Percentiles rank a stretch among this genome's conserved stretches.
Evolutionary conservation across 306 rosid species (phyloP).

Genomic region (Prosopis cineraria): DNA sequence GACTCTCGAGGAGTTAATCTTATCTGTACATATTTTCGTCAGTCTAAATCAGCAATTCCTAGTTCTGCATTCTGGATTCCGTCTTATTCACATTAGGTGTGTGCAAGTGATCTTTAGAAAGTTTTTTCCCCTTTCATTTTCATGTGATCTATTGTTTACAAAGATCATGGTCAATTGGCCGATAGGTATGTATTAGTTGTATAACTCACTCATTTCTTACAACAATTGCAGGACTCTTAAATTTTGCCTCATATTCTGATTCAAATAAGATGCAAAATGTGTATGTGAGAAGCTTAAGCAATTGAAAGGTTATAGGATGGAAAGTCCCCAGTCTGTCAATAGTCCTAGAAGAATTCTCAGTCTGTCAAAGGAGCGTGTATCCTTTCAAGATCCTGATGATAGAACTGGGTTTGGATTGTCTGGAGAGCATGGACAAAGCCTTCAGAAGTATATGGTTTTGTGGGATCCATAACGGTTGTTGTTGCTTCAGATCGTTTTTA

Average conservation of each 20-base stretch:
- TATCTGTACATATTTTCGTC: too few species aligned
- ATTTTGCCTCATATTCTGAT: not conserved
- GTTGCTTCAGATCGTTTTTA: conserved; percentile 66
- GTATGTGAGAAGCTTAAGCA: not conserved
- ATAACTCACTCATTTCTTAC: not conserved
- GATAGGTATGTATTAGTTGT: too few species aligned
- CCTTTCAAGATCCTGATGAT: conserved; percentile 51
- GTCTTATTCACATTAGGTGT: too few species aligned
- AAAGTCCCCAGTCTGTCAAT: conserved; percentile 70
- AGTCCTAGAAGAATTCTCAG: conserved; percentile 86
- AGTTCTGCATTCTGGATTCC: too few species aligned
- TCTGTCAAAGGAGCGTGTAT: conserved; percentile 57
- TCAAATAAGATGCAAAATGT: not conserved
- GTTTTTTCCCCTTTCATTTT: too few species aligned
- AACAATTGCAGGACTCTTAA: not conserved
- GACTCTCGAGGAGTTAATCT: too few species aligned
- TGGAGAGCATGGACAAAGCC: conserved; percentile 82
- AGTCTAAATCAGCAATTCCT: too few species aligned
- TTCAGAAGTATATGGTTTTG: conserved; percentile 90
- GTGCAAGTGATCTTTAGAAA: too few species aligned
- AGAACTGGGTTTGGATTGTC: conserved; percentile 63
- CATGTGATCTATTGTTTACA: not conserved
- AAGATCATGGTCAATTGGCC: not conserved
- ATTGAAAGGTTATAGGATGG: conserved; percentile 52
- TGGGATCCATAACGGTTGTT: conserved; percentile 80